Percentiles rank a stretch among this genome's conserved stretches.
Conservation (phyloP, 108 stramenopile genomes). For the Stephanodiscus minutulus region DNA sequence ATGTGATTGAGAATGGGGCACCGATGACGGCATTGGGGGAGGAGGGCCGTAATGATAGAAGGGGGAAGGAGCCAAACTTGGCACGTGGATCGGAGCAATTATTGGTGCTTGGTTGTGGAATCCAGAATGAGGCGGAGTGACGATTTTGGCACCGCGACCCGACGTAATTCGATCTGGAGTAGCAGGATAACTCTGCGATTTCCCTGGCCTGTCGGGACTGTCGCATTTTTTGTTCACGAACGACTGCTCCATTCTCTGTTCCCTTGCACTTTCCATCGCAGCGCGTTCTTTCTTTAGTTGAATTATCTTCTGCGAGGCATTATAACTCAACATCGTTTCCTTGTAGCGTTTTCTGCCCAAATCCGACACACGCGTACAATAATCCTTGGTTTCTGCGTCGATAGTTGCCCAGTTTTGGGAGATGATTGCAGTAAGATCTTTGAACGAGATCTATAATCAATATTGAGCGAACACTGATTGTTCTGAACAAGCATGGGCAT, state of each 20-base stretch:
- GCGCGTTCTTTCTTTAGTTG: slow-evolving; percentile 24
- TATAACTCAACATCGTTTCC: slow-evolving; percentile 23
- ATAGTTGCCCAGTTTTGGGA: slow-evolving; percentile 44
- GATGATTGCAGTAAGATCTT: slow-evolving; percentile 43
- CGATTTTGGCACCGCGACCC: background rate
- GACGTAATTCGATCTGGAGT: slow-evolving; percentile 28
- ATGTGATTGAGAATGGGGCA: slow-evolving; percentile 7
- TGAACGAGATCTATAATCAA: slow-evolving; percentile 30
- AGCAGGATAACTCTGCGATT: background rate
- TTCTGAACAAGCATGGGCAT: background rate
- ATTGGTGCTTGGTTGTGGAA: background rate
- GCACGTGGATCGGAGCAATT: slow-evolving; percentile 8
- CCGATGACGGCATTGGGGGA: slow-evolving; percentile 16
- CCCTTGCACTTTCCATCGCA: slow-evolving; percentile 10
- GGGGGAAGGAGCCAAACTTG: slow-evolving; percentile 4
- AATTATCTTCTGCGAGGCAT: slow-evolving; percentile 37
- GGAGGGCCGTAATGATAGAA: slow-evolving; percentile 14
- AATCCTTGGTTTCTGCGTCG: slow-evolving; percentile 38
- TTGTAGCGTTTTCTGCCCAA: slow-evolving; percentile 40
- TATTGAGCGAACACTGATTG: background rate
- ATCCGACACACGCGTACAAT: slow-evolving; percentile 36
- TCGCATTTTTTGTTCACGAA: no score
- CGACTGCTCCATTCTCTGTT: background rate
- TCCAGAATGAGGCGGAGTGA: slow-evolving; percentile 16
- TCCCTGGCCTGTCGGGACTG: background rate